Evolutionary conservation across 257 asterid genomes (phyloP).

Genomic region (Lantana camara): DNA sequence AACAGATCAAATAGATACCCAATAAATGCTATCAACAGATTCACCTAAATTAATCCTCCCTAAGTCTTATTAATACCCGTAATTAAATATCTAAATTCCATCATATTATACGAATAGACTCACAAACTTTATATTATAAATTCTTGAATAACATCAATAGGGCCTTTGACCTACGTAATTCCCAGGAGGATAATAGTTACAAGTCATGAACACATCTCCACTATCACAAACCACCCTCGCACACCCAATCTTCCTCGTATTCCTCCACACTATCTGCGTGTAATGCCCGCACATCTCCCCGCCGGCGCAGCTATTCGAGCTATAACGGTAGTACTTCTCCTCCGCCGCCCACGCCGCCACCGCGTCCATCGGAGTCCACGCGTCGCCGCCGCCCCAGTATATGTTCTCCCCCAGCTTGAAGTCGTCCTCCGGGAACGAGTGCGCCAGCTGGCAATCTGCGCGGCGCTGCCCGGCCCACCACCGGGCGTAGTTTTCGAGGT

Average conservation of each 20-base stretch:
- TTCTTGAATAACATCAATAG: slow-evolving; percentile 25
- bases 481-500: slow-evolving; percentile 51
- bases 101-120: too few species aligned
- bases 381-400: slow-evolving; percentile 70
- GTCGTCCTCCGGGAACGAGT: slow-evolving; percentile 65
- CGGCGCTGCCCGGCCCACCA: slow-evolving; percentile 74
- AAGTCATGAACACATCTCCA: slow-evolving; percentile 79
- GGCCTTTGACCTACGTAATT: slow-evolving; percentile 69
- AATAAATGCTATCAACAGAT: too few species aligned
- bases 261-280: slow-evolving; percentile 80
- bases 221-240: slow-evolving; percentile 62
- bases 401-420: slow-evolving; percentile 75
- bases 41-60: too few species aligned
- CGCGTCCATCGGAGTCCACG: slow-evolving; percentile 68
- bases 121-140: too few species aligned
- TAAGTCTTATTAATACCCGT: too few species aligned
- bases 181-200: slow-evolving; percentile 82
- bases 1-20: too few species aligned
- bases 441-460: slow-evolving; percentile 46
- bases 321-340: slow-evolving; percentile 56
- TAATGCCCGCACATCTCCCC: slow-evolving; percentile 82
- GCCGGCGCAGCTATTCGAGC: slow-evolving; percentile 43
- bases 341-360: slow-evolving; percentile 77
- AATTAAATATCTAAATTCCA: too few species aligned
- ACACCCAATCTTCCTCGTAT: slow-evolving; percentile 57